These are phyloP conservation scores for Yamadazyma sp. DNA, from an alignment of 1,139 yeast species.

Conservation along the genomic window DNA sequence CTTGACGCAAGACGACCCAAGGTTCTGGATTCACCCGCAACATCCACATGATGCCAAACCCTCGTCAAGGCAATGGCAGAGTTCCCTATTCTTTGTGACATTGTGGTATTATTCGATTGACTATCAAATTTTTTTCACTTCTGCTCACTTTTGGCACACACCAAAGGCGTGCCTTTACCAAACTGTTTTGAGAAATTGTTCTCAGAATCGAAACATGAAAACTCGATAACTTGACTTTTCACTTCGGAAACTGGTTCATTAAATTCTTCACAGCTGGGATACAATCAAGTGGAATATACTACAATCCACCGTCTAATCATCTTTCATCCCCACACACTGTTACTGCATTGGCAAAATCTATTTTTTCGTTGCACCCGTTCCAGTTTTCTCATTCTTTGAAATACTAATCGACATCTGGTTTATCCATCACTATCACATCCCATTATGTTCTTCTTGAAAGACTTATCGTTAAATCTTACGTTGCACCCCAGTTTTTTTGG, in stretches of 20 bases:
- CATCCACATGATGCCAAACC: slow-evolving; percentile 94
- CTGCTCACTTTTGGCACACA: neutral
- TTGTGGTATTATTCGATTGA: slow-evolving; percentile 14
- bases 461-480: slow-evolving; percentile 85
- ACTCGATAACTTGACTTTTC: slow-evolving; percentile 1
- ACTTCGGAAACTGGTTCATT: slow-evolving; percentile 1
- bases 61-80: slow-evolving; percentile 79
- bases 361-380: neutral
- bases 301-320: neutral
- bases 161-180: neutral
- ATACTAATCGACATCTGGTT: neutral
- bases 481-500: slow-evolving; percentile 97
- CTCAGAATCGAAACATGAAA: neutral
- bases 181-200: neutral
- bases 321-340: neutral
- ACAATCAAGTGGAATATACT: neutral
- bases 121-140: slow-evolving; percentile 1
- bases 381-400: neutral
- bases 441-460: slow-evolving; percentile 62
- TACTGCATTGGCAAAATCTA: neutral
- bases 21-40: slow-evolving; percentile 79
- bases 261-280: neutral
- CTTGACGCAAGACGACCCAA: slow-evolving; percentile 90
- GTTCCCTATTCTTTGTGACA: slow-evolving; percentile 61
- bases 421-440: neutral